Base-by-base conservation (phyloP, 345 rosid genomes). In the Syzygium aqueum region DNA sequence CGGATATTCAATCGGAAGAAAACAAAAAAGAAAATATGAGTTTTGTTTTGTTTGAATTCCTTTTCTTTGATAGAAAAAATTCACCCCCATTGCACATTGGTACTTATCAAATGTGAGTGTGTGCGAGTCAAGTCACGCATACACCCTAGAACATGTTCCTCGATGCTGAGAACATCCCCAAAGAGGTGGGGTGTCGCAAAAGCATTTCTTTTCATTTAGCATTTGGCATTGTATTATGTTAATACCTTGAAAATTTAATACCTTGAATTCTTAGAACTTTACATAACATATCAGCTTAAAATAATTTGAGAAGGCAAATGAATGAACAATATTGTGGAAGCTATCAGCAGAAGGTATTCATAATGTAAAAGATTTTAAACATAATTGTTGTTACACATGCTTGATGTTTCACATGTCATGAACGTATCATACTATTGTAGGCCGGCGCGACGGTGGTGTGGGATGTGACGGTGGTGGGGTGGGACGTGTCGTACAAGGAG, bases 391-490 rank as follows among this genome's bases (percentile, higher is more conserved):
- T 19, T 10, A 9, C 49, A 33, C 49, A 19, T 7, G 1, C 82
- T 37, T 11, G 82, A 5, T 73, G 27, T 19, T 10, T 23, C 12
- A 5, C 49, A 5, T 0, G 80, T 73, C 80, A 49, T 54, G 10
- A 83, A 51, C 22, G 8, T 14, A 7, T 15, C 30, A 50, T 25
- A 7, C 54, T 25, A 25, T 25, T 2, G 54, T 25, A 94, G 95
- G 89, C n/a, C 13, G 96, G 95, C 49, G 90, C 91, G 51, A 93
- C 93, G 11, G 33, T 93, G 43, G 61, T 85, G 1, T 94, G 95
- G 97, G 95, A 95, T 52, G 77, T 91, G 27, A 91, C 93, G 0
- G 93, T 92, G 85, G 92, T 92, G 28, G 95, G 94, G 89, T 90
- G 94, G 94, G 93, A 93, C 53, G 92, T 92, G 77, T 15, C 51